Conservation (phyloP, 2,329 filamentous ascomycete genomes). For the Ophiostoma ulmi region DNA sequence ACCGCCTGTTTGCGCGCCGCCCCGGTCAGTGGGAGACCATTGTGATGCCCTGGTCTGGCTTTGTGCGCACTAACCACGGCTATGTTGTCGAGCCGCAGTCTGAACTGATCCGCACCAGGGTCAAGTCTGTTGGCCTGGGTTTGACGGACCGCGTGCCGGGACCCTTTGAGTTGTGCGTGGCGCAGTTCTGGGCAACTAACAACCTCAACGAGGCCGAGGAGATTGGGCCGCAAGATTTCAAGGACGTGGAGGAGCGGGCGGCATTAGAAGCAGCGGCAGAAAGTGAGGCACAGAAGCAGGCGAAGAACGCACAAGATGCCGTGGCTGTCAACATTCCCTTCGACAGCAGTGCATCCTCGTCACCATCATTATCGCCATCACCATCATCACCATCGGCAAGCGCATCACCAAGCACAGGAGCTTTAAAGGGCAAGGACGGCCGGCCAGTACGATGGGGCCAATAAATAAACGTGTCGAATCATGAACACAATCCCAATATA, state of each 20-base stretch:
- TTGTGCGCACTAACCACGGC: constrained; percentile 91
- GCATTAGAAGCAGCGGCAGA: constrained; percentile 5
- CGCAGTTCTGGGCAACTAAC: constrained; percentile 89
- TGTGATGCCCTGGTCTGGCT: constrained; percentile 84
- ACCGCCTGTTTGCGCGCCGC: constrained; percentile 72
- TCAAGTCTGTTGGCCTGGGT: constrained; percentile 79
- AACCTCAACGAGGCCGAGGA: constrained; percentile 39
- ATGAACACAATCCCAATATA: not conserved
- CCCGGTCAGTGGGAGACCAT: constrained; percentile 92
- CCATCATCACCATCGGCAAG: not conserved
- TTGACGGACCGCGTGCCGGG: constrained; percentile 85
- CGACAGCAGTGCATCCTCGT: not conserved
- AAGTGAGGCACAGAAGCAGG: not conserved
- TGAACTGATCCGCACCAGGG: constrained; percentile 79
- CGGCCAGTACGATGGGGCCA: constrained; percentile 9
- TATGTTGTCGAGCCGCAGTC: constrained; percentile 88
- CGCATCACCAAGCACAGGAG: not conserved
- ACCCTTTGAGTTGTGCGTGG: constrained; percentile 79
- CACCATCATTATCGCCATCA: not conserved
- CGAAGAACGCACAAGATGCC: not conserved
- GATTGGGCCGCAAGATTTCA: constrained; percentile 27
- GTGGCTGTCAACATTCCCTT: not conserved
- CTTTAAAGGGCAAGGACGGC: not conserved
- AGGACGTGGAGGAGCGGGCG: constrained; percentile 21
- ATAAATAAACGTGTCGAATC: not conserved